These are phyloP conservation scores for Crithidia acanthocephali DNA, from an alignment of 208 protist species.

Conservation along the genomic window DNA sequence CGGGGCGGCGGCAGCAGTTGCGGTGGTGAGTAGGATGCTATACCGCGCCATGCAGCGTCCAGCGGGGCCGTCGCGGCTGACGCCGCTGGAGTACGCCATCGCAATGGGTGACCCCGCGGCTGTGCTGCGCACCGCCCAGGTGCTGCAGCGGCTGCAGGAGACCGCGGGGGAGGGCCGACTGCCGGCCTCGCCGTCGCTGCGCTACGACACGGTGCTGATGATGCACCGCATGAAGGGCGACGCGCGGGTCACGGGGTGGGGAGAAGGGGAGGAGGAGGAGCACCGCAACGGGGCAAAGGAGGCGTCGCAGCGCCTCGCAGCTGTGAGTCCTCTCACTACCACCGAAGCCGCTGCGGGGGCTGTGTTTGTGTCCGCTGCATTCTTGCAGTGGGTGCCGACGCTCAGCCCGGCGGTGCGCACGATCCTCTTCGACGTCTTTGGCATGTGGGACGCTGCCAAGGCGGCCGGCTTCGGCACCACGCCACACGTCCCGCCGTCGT, in stretches of 20 bases:
- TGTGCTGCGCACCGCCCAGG: constrained; percentile 61
- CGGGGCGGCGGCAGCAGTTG: constrained; percentile 12
- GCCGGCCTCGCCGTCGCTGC: not conserved
- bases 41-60: constrained; percentile 47
- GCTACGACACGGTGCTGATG: constrained; percentile 12
- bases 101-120: constrained; percentile 58
- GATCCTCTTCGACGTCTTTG: constrained; percentile 79
- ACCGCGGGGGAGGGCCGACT: constrained; percentile 13
- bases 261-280: not conserved
- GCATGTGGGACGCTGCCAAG: constrained; percentile 49
- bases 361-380: constrained; percentile 38
- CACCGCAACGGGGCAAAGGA: not conserved
- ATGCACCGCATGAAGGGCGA: not conserved
- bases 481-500: too few species aligned
- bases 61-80: constrained; percentile 53
- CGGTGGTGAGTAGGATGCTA: constrained; percentile 38
- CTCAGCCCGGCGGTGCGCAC: constrained; percentile 72
- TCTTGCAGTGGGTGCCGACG: constrained; percentile 56
- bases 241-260: not conserved
- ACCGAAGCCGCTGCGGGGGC: constrained; percentile 5
- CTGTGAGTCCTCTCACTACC: not conserved
- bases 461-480: constrained; percentile 57
- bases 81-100: constrained; percentile 74
- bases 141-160: constrained; percentile 55
- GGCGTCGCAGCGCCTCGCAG: not conserved